Evolutionary conservation across 257 asterid species (phyloP), one percentile per base, ranked within the genome.

Genomic region (Primulina eburnea): DNA sequence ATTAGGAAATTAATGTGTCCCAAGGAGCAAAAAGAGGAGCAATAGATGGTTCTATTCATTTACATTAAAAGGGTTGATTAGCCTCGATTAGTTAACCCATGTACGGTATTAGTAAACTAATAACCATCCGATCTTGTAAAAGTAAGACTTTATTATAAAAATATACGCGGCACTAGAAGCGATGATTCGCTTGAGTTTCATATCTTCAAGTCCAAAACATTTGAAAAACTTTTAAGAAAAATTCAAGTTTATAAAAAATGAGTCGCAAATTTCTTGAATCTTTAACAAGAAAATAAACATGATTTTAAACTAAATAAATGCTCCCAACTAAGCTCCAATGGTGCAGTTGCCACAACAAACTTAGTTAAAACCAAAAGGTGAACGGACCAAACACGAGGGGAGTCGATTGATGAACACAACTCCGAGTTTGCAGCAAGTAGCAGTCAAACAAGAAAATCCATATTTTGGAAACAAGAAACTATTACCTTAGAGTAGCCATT

Each of bases 401-500:
- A 67, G 72, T 79, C 86, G 76, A 86, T 75, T 78, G 84, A 80
- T 79, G 74, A 73, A 57, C 62, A 68, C 30, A 40, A 71, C 60
- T 63, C 24, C 52, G 56, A 60, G 70, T 32, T 30, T 60, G 79
- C 63, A 71, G 64, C 57, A 73, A 79, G 64, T n/a, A 68, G 20
- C 52, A 67, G 71, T 56, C 53, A 67, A 78, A 78, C 71, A 73
- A 80, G 57, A 56, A 68, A 74, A 71, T 5, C 26, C 10, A 24
- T 4, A 32, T 59, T 47, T 60, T 29, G 57, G 71, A 37, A 60
- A 75, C 38, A 67, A 20, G 69, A 70, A 47, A 64, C 53, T 68
- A 81, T 66, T 76, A 94, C 99, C 89, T 88, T 91, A 64, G 95
- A 88, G 72, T 91, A 94, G 69, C 97, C 97, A 78, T 94, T 94